A percentile compares a stretch with the other conserved stretches of the same genome.
Evolutionary conservation across 371 early-diverging fungal species (phyloP).

Genomic region (Entomophthora muscae): DNA sequence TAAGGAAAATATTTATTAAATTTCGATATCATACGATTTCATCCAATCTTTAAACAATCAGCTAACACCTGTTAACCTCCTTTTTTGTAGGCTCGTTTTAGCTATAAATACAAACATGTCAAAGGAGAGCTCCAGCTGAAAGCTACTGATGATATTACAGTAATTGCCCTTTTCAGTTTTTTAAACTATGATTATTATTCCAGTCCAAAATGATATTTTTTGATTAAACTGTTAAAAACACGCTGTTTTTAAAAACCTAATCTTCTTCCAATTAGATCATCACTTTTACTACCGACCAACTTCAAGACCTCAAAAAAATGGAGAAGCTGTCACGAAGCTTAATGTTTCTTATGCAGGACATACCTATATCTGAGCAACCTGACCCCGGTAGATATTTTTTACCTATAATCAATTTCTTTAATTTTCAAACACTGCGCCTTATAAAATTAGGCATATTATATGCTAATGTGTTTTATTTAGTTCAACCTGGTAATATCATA

Average conservation of each 20-base stretch:
- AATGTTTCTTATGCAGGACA: not conserved
- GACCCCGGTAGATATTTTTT: not conserved
- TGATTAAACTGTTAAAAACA: no score
- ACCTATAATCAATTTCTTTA: not conserved
- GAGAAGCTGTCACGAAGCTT: not conserved
- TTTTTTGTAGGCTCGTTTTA: not conserved
- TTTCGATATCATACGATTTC: not conserved
- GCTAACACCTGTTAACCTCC: no score
- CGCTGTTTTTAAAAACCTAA: not conserved
- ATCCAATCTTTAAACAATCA: not conserved
- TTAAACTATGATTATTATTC: not conserved
- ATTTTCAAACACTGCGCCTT: not conserved
- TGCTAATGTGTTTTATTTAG: not conserved
- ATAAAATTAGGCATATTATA: not conserved
- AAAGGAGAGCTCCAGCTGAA: not conserved
- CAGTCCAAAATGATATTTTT: no score
- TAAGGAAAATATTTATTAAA: not conserved
- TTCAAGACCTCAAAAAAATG: conserved; percentile 4
- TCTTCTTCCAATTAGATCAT: not conserved
- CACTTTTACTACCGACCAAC: not conserved
- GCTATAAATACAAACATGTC: not conserved
- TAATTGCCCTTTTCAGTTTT: not conserved
- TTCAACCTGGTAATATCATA: not conserved
- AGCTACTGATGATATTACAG: conserved; percentile 1
- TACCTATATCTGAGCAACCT: not conserved